phyloP scores from a whole-genome alignment of 108 stramenopile species.

The Fragilaria crotonensis region DNA sequence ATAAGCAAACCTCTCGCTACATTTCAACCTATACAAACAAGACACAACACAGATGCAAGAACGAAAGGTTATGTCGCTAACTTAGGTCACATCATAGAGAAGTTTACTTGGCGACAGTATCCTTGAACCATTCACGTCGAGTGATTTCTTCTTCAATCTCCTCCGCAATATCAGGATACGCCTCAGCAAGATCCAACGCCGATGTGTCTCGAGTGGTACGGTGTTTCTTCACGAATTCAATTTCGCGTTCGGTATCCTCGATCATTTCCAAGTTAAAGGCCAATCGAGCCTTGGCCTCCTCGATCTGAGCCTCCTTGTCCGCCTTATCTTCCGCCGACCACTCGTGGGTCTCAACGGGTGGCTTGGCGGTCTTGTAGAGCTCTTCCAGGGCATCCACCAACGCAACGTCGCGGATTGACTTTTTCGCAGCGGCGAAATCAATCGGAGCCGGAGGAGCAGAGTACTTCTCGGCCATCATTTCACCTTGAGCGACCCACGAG shows the following conservation, averaged over 20 bases:
- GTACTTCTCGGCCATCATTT: constrained; percentile 79
- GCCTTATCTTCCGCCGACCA: constrained; percentile 66
- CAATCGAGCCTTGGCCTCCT: constrained; percentile 58
- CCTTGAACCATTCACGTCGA: constrained; percentile 88
- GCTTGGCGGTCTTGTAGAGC: constrained; percentile 54
- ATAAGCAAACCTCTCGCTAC: too few relatives aligned
- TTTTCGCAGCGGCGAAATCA: constrained; percentile 72
- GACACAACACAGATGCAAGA: too few relatives aligned
- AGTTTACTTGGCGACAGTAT: constrained; percentile 25
- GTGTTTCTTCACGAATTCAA: constrained; percentile 63
- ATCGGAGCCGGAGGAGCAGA: constrained; percentile 63
- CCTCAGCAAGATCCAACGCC: constrained; percentile 63
- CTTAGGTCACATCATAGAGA: too few relatives aligned
- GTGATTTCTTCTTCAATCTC: constrained; percentile 83
- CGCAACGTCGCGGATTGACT: constrained; percentile 55
- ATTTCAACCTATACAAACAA: too few relatives aligned
- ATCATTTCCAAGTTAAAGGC: constrained; percentile 54
- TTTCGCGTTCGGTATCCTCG: constrained; percentile 44
- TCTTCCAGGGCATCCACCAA: constrained; percentile 67
- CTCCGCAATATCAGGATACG: constrained; percentile 83
- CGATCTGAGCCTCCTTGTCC: constrained; percentile 56
- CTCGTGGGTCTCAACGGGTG: constrained; percentile 58
- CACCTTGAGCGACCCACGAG: constrained; percentile 73
- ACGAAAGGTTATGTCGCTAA: too few relatives aligned
- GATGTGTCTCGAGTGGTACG: constrained; percentile 65